A percentile compares a stretch with the other conserved stretches of the same genome.
phyloP scores from a whole-genome alignment of 768 basidiomycete genomes.

The Psilocybe sp. region DNA sequence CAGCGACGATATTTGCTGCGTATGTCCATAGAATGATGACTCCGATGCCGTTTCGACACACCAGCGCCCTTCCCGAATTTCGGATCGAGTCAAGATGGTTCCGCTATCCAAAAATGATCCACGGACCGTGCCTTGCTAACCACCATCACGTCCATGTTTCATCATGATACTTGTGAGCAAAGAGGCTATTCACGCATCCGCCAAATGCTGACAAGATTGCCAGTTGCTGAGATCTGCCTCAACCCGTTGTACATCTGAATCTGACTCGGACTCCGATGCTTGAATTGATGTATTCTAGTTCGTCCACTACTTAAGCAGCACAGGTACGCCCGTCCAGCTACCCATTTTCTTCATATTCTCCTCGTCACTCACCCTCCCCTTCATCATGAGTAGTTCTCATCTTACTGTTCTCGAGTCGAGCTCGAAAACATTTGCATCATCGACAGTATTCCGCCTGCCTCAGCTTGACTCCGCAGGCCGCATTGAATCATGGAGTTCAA shows the following conservation, averaged over 20 bases:
- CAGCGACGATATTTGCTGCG: constrained; percentile 1
- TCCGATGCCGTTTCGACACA: constrained; percentile 22
- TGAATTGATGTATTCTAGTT: constrained; percentile 16
- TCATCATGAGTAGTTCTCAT: constrained; percentile 48
- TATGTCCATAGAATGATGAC: constrained; percentile 23
- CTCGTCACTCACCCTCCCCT: constrained; percentile 15
- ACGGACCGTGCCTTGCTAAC: constrained; percentile 29
- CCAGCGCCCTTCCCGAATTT: constrained; percentile 20
- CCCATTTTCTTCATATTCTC: constrained; percentile 9
- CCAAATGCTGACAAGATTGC: constrained; percentile 29
- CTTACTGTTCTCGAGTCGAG: constrained; percentile 61
- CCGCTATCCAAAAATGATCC: constrained; percentile 32
- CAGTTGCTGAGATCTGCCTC: constrained; percentile 27
- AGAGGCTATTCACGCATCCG: constrained; percentile 30
- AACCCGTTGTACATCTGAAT: constrained; percentile 23
- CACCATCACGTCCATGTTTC: constrained; percentile 30
- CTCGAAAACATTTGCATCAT: constrained; percentile 44
- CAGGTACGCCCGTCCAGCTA: constrained; percentile 3
- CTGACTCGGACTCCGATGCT: constrained; percentile 31
- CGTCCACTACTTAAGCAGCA: constrained; percentile 16
- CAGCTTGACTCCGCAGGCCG: constrained; percentile 38
- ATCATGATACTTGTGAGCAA: constrained; percentile 23
- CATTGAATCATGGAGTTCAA: constrained; percentile 52
- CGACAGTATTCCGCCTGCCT: constrained; percentile 62
- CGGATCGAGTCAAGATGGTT: constrained; percentile 32